Evolutionary conservation across 2,329 filamentous ascomycete species (phyloP).

Genomic region (Sporothrix variecibatus): DNA sequence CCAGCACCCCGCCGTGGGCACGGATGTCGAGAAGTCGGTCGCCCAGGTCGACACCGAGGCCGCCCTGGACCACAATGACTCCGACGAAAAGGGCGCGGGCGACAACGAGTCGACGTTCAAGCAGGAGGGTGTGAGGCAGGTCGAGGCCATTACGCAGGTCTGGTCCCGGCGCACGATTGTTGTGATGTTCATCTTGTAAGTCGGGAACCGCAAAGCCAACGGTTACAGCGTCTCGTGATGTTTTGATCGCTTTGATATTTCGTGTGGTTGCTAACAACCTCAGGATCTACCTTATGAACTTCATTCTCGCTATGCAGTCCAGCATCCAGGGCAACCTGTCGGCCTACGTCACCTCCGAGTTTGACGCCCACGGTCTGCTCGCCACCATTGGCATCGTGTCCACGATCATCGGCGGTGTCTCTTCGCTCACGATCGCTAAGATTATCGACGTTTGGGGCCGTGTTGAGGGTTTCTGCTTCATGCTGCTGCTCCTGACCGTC

Average conservation of each 20-base stretch:
- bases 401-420: conserved; percentile 57
- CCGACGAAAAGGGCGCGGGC: not conserved
- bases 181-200: conserved; percentile 43
- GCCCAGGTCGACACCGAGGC: not conserved
- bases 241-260: not conserved
- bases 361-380: conserved; percentile 54
- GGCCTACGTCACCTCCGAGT: conserved; percentile 55
- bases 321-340: conserved; percentile 44
- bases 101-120: conserved; percentile 29
- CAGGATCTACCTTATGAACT: conserved; percentile 44
- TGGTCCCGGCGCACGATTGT: conserved; percentile 47
- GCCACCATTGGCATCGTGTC: conserved; percentile 56
- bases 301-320: conserved; percentile 42
- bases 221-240: not conserved
- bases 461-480: conserved; percentile 60
- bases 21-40: conserved; percentile 5
- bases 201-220: not conserved
- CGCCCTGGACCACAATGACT: not conserved
- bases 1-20: not conserved
- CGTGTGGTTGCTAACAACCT: not conserved
- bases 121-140: conserved; percentile 50
- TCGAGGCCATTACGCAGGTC: conserved; percentile 50
- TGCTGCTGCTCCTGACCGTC: conserved; percentile 52
- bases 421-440: conserved; percentile 66
- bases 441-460: conserved; percentile 67